These are phyloP conservation scores for Metschnikowia lunata DNA, from an alignment of 805 yeast species.

Conservation along the genomic window DNA sequence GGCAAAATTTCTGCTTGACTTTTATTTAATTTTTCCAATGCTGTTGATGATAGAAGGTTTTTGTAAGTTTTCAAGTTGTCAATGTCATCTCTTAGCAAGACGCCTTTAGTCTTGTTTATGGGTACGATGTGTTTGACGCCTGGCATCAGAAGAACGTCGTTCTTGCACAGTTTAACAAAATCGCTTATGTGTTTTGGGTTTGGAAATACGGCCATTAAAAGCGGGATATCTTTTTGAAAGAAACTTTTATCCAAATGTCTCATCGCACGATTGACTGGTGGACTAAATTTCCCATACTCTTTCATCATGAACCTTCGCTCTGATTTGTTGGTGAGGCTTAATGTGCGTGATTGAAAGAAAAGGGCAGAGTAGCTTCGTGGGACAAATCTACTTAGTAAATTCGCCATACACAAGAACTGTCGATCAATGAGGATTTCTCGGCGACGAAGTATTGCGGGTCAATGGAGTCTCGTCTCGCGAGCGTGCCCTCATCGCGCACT, in stretches of 20 bases:
- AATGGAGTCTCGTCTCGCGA: too few species aligned
- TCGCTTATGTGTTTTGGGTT: conserved; percentile 58
- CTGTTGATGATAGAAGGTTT: conserved; percentile 35
- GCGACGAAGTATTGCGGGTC: too few species aligned
- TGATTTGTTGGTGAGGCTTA: conserved; percentile 17
- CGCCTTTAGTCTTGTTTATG: conserved; percentile 42
- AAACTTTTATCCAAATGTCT: conserved; percentile 58
- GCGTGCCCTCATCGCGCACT: conserved; percentile 11
- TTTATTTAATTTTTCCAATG: conserved; percentile 45
- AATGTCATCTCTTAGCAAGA: conserved; percentile 56
- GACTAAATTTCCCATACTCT: conserved; percentile 33
- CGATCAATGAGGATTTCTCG: too few species aligned
- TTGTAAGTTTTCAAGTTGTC: conserved; percentile 34
- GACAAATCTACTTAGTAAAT: too few species aligned
- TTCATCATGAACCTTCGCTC: conserved; percentile 26
- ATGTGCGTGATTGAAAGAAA: conserved; percentile 8
- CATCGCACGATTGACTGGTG: conserved; percentile 71
- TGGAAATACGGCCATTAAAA: conserved; percentile 66
- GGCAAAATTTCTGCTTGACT: conserved; percentile 46
- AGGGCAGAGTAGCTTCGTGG: too few species aligned
- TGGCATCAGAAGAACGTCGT: conserved; percentile 66
- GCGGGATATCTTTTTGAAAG: conserved; percentile 53
- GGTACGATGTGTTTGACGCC: conserved; percentile 64
- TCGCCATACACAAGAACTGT: neutral
- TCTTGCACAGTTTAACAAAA: conserved; percentile 55